phyloP scores from a whole-genome alignment of 257 asterid genomes.

The Verbena officinalis region DNA sequence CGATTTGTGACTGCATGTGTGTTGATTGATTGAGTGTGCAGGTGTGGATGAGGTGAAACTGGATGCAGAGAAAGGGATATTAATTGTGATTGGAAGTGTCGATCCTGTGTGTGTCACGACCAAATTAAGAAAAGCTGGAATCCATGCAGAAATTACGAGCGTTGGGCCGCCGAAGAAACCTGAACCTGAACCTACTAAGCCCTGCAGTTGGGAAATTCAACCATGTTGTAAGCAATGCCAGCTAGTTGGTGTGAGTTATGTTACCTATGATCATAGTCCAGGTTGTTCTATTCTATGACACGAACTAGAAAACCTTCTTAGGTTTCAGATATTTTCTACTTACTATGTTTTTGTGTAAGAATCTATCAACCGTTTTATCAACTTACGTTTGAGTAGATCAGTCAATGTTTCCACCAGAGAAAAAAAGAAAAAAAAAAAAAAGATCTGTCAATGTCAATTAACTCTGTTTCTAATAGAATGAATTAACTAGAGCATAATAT shows the following conservation, averaged over 20 bases:
- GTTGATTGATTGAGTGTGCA: conserved; percentile 6
- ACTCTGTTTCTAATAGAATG: no score
- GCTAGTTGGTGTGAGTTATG: conserved; percentile 18
- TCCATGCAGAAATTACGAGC: conserved; percentile 28
- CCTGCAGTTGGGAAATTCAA: conserved; percentile 7
- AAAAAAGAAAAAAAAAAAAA: no score
- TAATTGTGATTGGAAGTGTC: conserved; percentile 34
- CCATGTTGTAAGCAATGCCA: conserved; percentile 37
- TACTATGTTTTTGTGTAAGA: no score
- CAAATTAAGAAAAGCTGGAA: conserved; percentile 29
- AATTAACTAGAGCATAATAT: no score
- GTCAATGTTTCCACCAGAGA: no score
- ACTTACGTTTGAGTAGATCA: no score
- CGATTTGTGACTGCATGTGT: no score
- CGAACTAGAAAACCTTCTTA: background rate
- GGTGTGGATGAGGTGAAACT: conserved; percentile 32
- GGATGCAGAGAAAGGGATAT: conserved; percentile 35
- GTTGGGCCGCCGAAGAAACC: conserved; percentile 33
- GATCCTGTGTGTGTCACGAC: conserved; percentile 34
- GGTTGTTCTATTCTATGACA: conserved; percentile 33
- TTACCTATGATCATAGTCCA: background rate
- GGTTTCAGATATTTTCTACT: background rate
- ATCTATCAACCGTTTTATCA: no score
- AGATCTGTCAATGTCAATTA: no score
- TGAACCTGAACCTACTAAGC: background rate